Base-by-base conservation (phyloP, 164 flowering plant species). In the Nelumbo lutea region DNA sequence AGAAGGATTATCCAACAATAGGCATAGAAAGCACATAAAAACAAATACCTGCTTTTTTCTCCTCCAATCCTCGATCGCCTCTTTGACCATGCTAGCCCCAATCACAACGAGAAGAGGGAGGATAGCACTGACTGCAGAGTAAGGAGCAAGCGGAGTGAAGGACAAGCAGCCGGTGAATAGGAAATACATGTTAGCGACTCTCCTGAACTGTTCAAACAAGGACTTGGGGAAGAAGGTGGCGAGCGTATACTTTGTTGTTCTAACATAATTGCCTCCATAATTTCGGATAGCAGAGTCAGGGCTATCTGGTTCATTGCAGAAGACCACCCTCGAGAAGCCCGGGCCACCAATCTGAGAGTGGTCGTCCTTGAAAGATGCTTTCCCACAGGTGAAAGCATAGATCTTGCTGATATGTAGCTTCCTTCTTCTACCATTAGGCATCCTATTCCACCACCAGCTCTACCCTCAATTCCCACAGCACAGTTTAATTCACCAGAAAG, bases 151-250 rank as follows among this genome's bases (percentile, higher is more conserved):
- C 0, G 87, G 82, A 0, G 92, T 87, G 83, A 91, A 89, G 7
- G 94, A 79, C 66, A 91, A 53, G 15, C 82, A 71, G 0, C 82
- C 90, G 67, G 81, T 75, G 6, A 87, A 1, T 55, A 91, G 90
- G 75, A 91, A 91, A 71, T 86, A 91, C 0, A 89, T 11, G 68
- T 91, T 91, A 52, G 97, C 97, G 46, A 84, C 92, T 59, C 97
- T 76, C 77, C 97, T 80, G 76, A 91, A 91, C 72, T 91, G 97
- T 84, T 91, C 97, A 62, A 87, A 91, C 79, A 91, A 64, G 2
- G 97, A 79, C 68, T 86, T 91, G 38, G 97, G 97, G n/a, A 91
- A 58, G 73, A 89, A 91, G 0, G 92, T 79, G 1, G 83, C 84
- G 3, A 83, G 58, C 9, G 85, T 89, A 56, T 91, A 91, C 80